Base-by-base conservation (phyloP, 495 filamentous ascomycete species). In the Aspergillus bertholletiae region DNA sequence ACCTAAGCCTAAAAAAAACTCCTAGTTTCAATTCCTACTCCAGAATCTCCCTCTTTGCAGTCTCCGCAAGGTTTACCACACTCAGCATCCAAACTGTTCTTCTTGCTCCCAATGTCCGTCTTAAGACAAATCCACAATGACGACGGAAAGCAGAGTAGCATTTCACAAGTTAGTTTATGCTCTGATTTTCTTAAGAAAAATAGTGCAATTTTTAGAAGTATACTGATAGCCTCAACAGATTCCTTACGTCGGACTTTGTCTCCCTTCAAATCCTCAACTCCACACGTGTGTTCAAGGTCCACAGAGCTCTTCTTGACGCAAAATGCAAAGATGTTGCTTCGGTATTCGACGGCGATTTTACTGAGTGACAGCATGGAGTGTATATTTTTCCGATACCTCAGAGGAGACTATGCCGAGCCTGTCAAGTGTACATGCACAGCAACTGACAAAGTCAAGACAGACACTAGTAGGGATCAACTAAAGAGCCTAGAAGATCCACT, bases 331-430 rank as follows among this genome's bases (percentile, higher is more conserved):
- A 7, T n/a, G 4, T 51, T 3, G 26, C 7, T 18, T 20, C 49
- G 12, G 49, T 21, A 11, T 27, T 39, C 30, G 15, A 51, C 37
- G 35, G 34, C 35, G n/a, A 15, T 8, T 22, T 26, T 9, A 35
- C 8, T 13, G 34, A 51, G 17, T 15, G 30, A 3, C 49, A 40
- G 17, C 8, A 51, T 18, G 4, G 1, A 8, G 3, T 51, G 11
- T 41, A 51, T n/a, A 35, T 5, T 41, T 51, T 26, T 18, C 34
- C 3, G 34, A 51, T 15, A 35, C 37, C 12, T 37, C 20, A 18
- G 49, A 51, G 49, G 34, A n/a, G 49, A 41, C 32, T 50, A 50
- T 24, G 17, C 48, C 7, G 35, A 28, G 21, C 20, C 48, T n/a
- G n/a, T n/a, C n/a, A n/a, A n/a, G n/a, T n/a, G n/a, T n/a, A n/a